Base-by-base conservation (phyloP, 768 basidiomycete genomes). In the Mycena pura region DNA sequence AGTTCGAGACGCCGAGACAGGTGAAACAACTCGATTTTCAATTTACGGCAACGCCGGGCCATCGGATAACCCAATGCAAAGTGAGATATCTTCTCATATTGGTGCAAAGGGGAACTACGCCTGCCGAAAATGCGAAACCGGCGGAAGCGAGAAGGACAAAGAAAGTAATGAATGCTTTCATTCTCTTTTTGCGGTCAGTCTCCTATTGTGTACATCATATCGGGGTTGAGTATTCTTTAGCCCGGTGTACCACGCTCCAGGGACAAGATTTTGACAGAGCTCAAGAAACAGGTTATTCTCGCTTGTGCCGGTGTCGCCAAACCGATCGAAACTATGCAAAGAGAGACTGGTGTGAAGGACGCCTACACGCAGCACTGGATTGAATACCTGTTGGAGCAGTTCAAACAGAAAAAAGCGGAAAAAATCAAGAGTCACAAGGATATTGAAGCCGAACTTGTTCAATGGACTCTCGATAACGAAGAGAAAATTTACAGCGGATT, bases 61-160 rank as follows among this genome's bases (percentile, higher is more conserved):
- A 0, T 77, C 74, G 0, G 77, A 81, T 51, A 82, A 81, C 60
- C 80, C 78, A 0, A 68, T 76, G 36, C 78, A 79, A 58, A 74
- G 76, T 47, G 75, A 80, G 59, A 60, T 66, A 1, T 73, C 70
- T 5, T 72, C 73, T 0, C 82, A 84, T 28, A 79, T 77, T 36
- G 79, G 82, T 0, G 66, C 70, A 0, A 70, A 73, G 1, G 78
- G 79, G 11, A 84, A 82, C 36, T 60, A 69, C 9, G 73, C 70
- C 4, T 85, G 82, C 51, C 64, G 74, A 2, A 79, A 77, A 63
- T 83, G 80, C 43, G 1, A 69, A 39, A 70, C 72, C 15, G 77
- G 82, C 2, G 77, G 81, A 0, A 67, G 72, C 0, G 68, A 73
- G 24, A 66, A 72, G 49, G 39, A 68, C 4, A 81, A 79, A 40